These are phyloP conservation scores for Dioszegia aurantiaca DNA, from an alignment of 768 basidiomycete species.

Conservation along the genomic window DNA sequence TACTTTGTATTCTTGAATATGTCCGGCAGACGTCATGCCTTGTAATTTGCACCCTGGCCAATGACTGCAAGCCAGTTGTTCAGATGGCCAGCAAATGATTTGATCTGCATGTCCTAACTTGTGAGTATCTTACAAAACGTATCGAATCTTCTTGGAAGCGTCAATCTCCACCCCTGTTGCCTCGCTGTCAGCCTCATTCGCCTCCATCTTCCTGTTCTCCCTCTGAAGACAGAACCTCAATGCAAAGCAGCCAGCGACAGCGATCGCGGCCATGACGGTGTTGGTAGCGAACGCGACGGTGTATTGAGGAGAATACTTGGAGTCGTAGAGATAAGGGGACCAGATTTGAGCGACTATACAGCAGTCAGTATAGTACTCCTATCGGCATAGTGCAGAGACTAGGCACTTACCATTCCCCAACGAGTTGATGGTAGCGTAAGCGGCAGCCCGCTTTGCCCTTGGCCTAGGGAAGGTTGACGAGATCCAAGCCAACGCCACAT, in stretches of 20 bases:
- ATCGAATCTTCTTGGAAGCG: no score
- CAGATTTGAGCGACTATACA: slow-evolving; percentile 37
- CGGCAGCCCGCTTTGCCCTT: slow-evolving; percentile 37
- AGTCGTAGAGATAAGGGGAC: slow-evolving; percentile 40
- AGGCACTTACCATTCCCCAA: slow-evolving; percentile 29
- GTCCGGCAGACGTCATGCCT: no score
- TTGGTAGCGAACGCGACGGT: slow-evolving; percentile 26
- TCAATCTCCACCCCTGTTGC: background rate
- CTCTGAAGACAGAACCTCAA: slow-evolving; percentile 28
- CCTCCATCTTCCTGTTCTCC: slow-evolving; percentile 38
- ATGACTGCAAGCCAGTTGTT: no score
- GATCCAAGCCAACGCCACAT: slow-evolving; percentile 39
- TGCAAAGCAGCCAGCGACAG: slow-evolving; percentile 29
- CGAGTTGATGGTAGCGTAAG: slow-evolving; percentile 37
- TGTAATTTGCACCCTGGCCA: no score
- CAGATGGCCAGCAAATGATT: no score
- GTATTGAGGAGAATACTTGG: slow-evolving; percentile 30
- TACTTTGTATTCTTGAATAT: no score
- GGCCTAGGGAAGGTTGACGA: slow-evolving; percentile 35
- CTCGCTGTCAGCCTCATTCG: slow-evolving; percentile 4
- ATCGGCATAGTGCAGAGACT: background rate
- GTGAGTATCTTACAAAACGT: no score
- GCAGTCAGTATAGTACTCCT: no score
- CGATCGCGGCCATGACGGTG: slow-evolving; percentile 25
- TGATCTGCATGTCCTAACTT: no score